Percentiles rank a stretch among this genome's conserved stretches.
Conservation (phyloP, 1,139 yeast species). For the Candida sp. region DNA sequence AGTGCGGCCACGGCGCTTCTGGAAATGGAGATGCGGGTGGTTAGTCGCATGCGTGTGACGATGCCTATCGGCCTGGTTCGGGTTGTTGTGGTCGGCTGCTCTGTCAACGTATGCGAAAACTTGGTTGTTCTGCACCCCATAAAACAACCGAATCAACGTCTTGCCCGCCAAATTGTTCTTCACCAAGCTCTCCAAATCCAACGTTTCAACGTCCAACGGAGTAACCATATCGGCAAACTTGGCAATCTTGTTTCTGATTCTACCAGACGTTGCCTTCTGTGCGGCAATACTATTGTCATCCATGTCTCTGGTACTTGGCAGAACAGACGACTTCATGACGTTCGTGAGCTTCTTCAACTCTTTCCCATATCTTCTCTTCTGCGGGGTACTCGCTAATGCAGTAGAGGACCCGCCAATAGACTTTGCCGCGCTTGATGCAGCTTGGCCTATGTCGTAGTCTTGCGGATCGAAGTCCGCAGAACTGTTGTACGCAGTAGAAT, state of each 20-base stretch:
- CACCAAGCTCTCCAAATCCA: conserved; percentile 42
- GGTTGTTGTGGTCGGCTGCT: not conserved
- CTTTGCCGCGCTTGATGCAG: not conserved
- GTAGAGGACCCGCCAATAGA: not conserved
- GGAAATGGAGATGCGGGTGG: conserved; percentile 16
- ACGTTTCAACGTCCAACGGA: conserved; percentile 49
- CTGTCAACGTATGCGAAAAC: conserved; percentile 1
- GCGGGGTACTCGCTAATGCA: conserved; percentile 15
- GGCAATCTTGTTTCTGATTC: conserved; percentile 39
- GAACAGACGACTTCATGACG: conserved; percentile 75
- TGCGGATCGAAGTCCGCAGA: conserved; percentile 5
- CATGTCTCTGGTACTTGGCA: conserved; percentile 45
- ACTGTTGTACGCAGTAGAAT: conserved; percentile 11
- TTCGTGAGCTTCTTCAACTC: conserved; percentile 67
- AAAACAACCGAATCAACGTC: conserved; percentile 39
- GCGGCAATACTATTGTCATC: conserved; percentile 24
- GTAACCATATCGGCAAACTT: conserved; percentile 39
- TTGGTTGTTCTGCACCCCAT: conserved; percentile 22
- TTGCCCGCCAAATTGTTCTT: conserved; percentile 38
- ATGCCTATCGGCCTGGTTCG: conserved; percentile 1
- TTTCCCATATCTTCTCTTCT: conserved; percentile 38
- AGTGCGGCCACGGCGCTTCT: conserved; percentile 11
- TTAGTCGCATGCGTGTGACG: conserved; percentile 13
- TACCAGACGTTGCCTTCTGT: conserved; percentile 24
- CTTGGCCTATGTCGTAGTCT: conserved; percentile 7